Evolutionary conservation across 176 grass and related monocot species (phyloP).

Genomic region (Calamus simplicifolius): DNA sequence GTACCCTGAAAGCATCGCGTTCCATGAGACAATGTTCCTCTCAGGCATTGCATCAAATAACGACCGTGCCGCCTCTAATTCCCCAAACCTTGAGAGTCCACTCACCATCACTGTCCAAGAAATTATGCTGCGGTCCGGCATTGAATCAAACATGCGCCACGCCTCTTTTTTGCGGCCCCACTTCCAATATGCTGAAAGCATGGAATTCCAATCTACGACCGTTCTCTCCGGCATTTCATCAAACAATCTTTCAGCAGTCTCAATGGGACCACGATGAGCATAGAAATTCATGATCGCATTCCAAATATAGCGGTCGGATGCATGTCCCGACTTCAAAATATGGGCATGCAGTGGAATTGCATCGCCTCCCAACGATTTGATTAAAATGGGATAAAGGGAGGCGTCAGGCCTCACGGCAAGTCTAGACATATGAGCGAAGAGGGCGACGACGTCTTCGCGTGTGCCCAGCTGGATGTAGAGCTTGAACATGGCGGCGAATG

Average conservation of each 20-base stretch:
- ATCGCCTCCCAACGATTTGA: not conserved
- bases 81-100: slow-evolving; percentile 6
- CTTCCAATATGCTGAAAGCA: slow-evolving; percentile 16
- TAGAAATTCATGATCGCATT: slow-evolving; percentile 13
- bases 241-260: slow-evolving; percentile 4
- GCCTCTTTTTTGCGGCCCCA: slow-evolving; percentile 4
- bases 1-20: slow-evolving; percentile 18
- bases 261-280: not conserved
- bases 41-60: slow-evolving; percentile 14
- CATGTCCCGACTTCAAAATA: slow-evolving; percentile 6
- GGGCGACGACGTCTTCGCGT: not conserved
- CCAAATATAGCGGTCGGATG: not conserved
- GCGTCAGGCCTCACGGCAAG: slow-evolving; percentile 1
- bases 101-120: slow-evolving; percentile 18
- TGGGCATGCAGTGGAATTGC: not conserved
- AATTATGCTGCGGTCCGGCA: not conserved
- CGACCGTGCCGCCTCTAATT: slow-evolving; percentile 4
- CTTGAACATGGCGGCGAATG: not conserved
- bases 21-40: slow-evolving; percentile 16
- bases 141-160: not conserved
- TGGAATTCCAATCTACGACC: slow-evolving; percentile 13
- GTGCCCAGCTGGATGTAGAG: not conserved
- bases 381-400: not conserved
- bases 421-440: not conserved
- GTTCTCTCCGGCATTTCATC: slow-evolving; percentile 13